Base-by-base conservation (phyloP, 2,329 filamentous ascomycete genomes). In the Pestalotiopsis sp. region DNA sequence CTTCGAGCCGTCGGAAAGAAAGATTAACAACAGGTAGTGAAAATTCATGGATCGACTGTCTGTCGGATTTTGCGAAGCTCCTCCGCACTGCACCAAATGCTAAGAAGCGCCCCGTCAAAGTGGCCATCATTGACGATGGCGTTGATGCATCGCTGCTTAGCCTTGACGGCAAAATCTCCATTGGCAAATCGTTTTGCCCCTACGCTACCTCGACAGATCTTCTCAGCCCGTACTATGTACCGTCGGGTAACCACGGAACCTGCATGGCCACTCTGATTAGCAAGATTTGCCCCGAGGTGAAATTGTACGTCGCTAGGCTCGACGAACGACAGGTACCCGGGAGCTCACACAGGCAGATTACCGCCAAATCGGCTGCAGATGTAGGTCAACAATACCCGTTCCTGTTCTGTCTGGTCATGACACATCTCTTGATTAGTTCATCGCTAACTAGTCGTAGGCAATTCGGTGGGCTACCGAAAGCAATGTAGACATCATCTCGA, bases 91-190 rank as follows among this genome's bases (percentile, higher is more conserved):
- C 23, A 36, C 52, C 62, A 56, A 23, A 14, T 6, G 7, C 7
- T 23, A n/a, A 58, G 4, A n/a, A 58, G 4, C 7, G 13, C 7
- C 14, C 13, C 5, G 20, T 79, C 68, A 76, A 73, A 20, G 71
- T 82, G 7, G 81, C 80, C 2, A 71, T 83, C 3, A 81, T 82
- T 45, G 81, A 83, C 65, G 80, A 83, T 45, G 81, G 81, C 3
- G 76, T 82, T 0, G 77, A 81, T 61, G 71, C 75, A 2, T 72
- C 71, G 13, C 71, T 77, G 4, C 23, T 67, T 2, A 36, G 27
- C 2, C 68, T 81, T 1, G 66, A 76, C 6, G 71, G 69, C n/a
- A 73, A 67, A 5, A 74, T 77, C 20, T 69, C 72, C 0, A 72
- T 68, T 1, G 80, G 80, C 7, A 58, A 27, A 23, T 45, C n/a